Evolutionary conservation across 1,284 basidiomycete genomes (phyloP), one percentile per base, ranked within the genome.

Genomic region (Sphaerobolus stellatus): DNA sequence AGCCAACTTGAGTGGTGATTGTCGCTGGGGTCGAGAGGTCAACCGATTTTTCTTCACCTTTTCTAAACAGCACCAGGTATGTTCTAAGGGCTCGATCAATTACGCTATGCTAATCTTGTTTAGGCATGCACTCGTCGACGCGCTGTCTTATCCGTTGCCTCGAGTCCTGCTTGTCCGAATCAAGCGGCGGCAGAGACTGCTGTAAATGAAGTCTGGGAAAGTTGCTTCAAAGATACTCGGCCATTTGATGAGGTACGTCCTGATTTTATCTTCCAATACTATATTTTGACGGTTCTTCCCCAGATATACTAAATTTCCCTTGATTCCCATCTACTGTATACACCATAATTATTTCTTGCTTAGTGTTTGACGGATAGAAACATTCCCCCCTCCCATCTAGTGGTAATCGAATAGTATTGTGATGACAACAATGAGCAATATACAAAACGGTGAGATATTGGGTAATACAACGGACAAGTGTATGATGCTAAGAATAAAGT

Each of bases 161-260:
- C 80, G 11, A 94, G 98, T 67, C 86, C 92, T 16, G 77, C 80
- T n/a, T 98, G 93, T 67, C 84, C 84, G 2, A 82, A 87, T 61
- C 72, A 77, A 45, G 88, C 80, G 13, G 78, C 88, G 48, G 96
- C 96, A 5, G 90, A 94, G 68, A 80, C 82, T 56, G 92, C 86
- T 2, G 95, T 98, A 48, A 96, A 98, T 62, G 92, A 98, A 69
- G 96, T 98, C 43, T 99, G 91, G 88, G 90, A 94, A 63, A 93
- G 90, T 63, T 99, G 96, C 71, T 96, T 94, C 73, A 86, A 82
- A 47, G 96, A 99, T 70, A 98, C 95, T 6, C 75, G 95, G 61
- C 96, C 96, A 6, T 99, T 98, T 70, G 96, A 98, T 71, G 94
- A 98, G 84, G 92, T 95, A 24, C 14, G 50, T 31, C 5, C 25